Percentiles rank a stretch among this genome's conserved stretches.
phyloP scores from a whole-genome alignment of 495 filamentous ascomycete genomes.

The Podospora pseudoanserina region DNA sequence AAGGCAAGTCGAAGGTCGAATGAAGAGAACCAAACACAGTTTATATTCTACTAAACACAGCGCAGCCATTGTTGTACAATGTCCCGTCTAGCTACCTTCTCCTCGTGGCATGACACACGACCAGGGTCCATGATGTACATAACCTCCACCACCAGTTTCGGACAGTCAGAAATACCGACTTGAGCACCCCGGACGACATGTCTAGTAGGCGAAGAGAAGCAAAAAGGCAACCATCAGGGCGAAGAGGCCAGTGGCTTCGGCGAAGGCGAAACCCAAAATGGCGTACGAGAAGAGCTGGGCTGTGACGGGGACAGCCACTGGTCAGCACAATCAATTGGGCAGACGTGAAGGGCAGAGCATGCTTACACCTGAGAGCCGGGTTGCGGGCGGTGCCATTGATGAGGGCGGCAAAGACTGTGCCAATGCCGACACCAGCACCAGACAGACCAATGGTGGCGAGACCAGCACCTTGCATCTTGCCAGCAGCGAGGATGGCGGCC shows the following conservation, averaged over 20 bases:
- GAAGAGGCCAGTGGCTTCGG: constrained; percentile 42
- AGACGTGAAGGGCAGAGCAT: neutral
- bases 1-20: neutral
- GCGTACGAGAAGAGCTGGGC: constrained; percentile 40
- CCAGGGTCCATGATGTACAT: constrained; percentile 4
- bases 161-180: neutral
- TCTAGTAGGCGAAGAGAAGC: constrained; percentile 40
- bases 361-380: constrained; percentile 36
- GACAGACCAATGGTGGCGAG: constrained; percentile 40
- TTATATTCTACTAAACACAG: constrained; percentile 3
- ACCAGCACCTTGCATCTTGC: constrained; percentile 40
- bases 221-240: constrained; percentile 44
- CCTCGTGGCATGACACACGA: neutral
- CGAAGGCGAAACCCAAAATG: constrained; percentile 39
- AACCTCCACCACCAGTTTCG: neutral
- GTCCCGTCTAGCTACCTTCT: neutral
- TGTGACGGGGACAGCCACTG: constrained; percentile 8
- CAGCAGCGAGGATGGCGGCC: constrained; percentile 35
- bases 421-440: constrained; percentile 42
- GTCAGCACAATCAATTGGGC: constrained; percentile 12
- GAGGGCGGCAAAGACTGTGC: constrained; percentile 38
- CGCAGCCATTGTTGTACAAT: constrained; percentile 5
- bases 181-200: constrained; percentile 1
- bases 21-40: neutral
- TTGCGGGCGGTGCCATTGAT: constrained; percentile 42